Percentiles rank a stretch among this genome's conserved stretches.
These are phyloP conservation scores for Cinnamomum chago DNA, from an alignment of 164 flowering plant species.

Conservation along the genomic window DNA sequence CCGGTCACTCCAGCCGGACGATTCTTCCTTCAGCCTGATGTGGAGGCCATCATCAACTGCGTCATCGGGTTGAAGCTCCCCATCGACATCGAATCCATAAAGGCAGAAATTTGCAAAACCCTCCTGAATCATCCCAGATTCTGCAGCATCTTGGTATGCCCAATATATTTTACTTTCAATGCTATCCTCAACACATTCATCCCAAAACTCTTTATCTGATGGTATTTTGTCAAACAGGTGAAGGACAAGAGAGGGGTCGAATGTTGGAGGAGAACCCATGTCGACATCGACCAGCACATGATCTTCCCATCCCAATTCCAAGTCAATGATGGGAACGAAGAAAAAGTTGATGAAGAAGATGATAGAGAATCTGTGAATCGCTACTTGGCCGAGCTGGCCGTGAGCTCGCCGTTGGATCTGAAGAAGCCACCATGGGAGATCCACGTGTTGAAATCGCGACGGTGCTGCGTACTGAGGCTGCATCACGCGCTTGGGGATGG, in stretches of 20 bases:
- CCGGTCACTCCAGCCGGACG: conserved; percentile 59
- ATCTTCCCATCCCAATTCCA: conserved; percentile 13
- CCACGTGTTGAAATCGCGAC: conserved; percentile 37
- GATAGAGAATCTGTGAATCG: conserved; percentile 27
- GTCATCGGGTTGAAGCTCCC: conserved; percentile 30
- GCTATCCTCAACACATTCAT: background rate
- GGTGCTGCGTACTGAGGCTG: conserved; percentile 38
- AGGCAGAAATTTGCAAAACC: conserved; percentile 23
- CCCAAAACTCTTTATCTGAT: no score
- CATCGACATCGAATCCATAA: conserved; percentile 30
- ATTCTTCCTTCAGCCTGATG: conserved; percentile 40
- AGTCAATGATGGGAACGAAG: background rate
- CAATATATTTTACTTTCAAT: background rate
- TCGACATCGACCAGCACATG: conserved; percentile 49
- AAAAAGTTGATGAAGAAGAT: conserved; percentile 24
- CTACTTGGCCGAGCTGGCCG: conserved; percentile 53
- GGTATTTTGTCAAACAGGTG: background rate
- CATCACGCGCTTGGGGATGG: conserved; percentile 82
- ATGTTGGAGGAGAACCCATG: conserved; percentile 39
- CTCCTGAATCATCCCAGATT: conserved; percentile 56
- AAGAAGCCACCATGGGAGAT: conserved; percentile 73
- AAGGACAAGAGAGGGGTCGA: conserved; percentile 42
- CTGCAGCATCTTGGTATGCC: conserved; percentile 40
- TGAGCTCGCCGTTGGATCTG: conserved; percentile 34
- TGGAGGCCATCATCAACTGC: conserved; percentile 42